These are phyloP conservation scores for Mycena floridula DNA, from an alignment of 768 basidiomycete genomes.

Conservation along the genomic window DNA sequence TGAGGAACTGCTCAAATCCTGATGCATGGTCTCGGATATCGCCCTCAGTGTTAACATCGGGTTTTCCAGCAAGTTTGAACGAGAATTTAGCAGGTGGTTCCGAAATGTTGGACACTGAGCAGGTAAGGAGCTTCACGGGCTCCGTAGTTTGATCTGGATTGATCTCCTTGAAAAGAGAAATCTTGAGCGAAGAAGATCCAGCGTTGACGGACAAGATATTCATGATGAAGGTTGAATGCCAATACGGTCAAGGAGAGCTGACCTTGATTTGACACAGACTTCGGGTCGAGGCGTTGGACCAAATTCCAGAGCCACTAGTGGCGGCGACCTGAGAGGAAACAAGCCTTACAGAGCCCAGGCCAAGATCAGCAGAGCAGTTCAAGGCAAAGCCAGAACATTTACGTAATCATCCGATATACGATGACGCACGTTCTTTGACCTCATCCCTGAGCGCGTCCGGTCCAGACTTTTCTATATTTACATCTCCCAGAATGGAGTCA, in stretches of 20 bases:
- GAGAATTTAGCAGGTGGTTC: conserved; percentile 47
- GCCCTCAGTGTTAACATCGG: conserved; percentile 30
- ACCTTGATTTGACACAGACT: too few species aligned
- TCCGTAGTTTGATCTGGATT: conserved; percentile 14
- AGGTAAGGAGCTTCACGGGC: conserved; percentile 38
- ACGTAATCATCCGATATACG: too few species aligned
- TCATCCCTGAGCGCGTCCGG: neutral
- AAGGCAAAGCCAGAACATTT: too few species aligned
- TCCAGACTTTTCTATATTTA: too few species aligned
- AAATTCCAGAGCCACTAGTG: too few species aligned
- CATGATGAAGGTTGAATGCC: neutral
- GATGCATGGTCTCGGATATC: conserved; percentile 51
- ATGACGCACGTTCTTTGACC: too few species aligned
- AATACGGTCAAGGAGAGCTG: neutral
- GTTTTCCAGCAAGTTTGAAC: conserved; percentile 28
- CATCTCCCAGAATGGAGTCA: too few species aligned
- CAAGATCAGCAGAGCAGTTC: too few species aligned
- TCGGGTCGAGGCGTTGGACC: too few species aligned
- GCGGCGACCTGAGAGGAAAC: too few species aligned
- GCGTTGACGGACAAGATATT: conserved; percentile 71
- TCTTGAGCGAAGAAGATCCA: conserved; percentile 84
- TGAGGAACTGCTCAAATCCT: conserved; percentile 58
- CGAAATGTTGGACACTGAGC: conserved; percentile 52
- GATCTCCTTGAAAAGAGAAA: conserved; percentile 47
- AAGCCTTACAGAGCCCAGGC: too few species aligned